phyloP scores from a whole-genome alignment of 73 alveolate species.

The Stentor coeruleus region DNA sequence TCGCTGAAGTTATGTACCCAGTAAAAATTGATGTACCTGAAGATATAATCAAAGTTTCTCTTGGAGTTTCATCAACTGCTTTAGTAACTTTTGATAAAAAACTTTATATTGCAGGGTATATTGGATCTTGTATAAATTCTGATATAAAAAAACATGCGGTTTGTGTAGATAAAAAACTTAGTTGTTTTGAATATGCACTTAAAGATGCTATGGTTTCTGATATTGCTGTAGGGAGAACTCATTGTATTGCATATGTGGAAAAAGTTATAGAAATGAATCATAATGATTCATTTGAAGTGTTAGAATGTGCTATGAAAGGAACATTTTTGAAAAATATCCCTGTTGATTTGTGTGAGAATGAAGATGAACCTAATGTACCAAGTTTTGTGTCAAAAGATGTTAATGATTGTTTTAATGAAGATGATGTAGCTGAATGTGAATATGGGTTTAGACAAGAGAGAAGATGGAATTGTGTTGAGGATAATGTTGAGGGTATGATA shows the following conservation, averaged over 20 bases:
- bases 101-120: conserved; percentile 1
- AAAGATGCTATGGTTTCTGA: neutral
- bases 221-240: neutral
- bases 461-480: neutral
- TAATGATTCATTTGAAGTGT: neutral
- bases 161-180: neutral
- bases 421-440: neutral
- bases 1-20: neutral
- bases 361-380: neutral
- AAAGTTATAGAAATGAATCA: neutral
- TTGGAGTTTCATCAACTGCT: conserved; percentile 14
- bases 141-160: neutral
- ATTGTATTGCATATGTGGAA: conserved; percentile 12
- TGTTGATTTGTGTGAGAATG: neutral
- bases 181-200: neutral
- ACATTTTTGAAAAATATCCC: neutral
- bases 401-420: conserved; percentile 13
- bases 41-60: neutral
- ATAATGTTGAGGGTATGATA: neutral
- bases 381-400: neutral
- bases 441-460: too few species aligned
- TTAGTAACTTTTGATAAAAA: neutral
- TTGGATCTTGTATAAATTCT: neutral
- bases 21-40: neutral
- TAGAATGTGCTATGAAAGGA: neutral